phyloP scores from a whole-genome alignment of 31 red algal species.

The Asparagopsis taxiformis region DNA sequence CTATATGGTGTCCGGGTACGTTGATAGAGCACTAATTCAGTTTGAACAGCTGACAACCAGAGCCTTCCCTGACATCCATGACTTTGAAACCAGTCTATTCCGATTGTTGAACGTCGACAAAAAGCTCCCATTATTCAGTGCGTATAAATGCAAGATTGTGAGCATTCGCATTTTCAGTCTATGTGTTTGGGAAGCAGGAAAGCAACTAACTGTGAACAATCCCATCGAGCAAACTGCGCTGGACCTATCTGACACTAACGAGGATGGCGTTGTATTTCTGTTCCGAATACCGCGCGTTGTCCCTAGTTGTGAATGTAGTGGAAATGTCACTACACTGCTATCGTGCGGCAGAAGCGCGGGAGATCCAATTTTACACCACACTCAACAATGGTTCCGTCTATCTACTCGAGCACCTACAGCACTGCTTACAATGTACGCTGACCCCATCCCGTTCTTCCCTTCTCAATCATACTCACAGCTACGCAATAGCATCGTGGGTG shows the following conservation, averaged over 20 bases:
- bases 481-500: too few relatives aligned
- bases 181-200: too few relatives aligned
- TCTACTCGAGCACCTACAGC: not conserved
- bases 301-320: not conserved
- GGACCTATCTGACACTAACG: not conserved
- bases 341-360: not conserved
- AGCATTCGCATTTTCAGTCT: too few relatives aligned
- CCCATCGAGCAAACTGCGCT: not conserved
- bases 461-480: not conserved
- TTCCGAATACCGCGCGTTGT: not conserved
- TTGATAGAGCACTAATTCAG: not conserved
- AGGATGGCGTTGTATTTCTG: not conserved
- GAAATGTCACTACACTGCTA: slow-evolving; percentile 5
- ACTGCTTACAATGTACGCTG: slow-evolving; percentile 1
- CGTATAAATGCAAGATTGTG: too few relatives aligned
- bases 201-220: too few relatives aligned
- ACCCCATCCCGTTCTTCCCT: not conserved
- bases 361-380: not conserved
- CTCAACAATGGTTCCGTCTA: not conserved
- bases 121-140: too few relatives aligned
- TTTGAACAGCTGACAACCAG: too few relatives aligned
- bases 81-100: too few relatives aligned
- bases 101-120: too few relatives aligned
- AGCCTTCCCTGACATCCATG: too few relatives aligned
- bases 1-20: slow-evolving; percentile 17